Evolutionary conservation across 345 rosid genomes (phyloP), one percentile per base, ranked within the genome.

Genomic region (Arabis alpina): DNA sequence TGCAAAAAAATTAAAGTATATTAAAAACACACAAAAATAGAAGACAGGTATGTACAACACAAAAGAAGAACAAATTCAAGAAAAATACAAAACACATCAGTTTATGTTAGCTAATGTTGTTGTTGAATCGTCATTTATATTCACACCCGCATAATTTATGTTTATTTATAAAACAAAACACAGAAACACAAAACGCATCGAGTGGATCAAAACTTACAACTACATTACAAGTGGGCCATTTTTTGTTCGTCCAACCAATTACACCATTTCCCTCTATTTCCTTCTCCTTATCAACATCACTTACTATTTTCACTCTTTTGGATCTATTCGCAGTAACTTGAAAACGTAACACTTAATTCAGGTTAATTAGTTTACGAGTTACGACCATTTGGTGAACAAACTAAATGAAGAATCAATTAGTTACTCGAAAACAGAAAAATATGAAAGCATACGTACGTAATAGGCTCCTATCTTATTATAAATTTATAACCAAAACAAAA

Each of bases 201-300:
- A 34, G 16, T 27, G 37, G 48, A 19, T 61, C 32, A 10, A 8
- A 36, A 1, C 6, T 28, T 34, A 34, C 37, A 34, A 34, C 15
- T 56, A 41, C 47, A 71, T 19, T 30, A 56, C 63, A 34, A 53
- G 63, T 27, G 56, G 39, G 10, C 32, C 70, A 83, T 84, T 81
- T 77, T 68, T 86, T 83, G 82, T 6, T 45, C 1, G 16, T 7
- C 28, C 54, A 63, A 19, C 70, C 76, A 72, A 72, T 61, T 36
- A 45, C n/a, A 62, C 37, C 57, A 15, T 41, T 16, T 51, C 44
- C 74, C 36, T 51, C 16, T 12, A 70, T 51, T 61, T 24, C 61
- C 44, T 14, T 54, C 73, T 10, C 62, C 70, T 62, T 71, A 53
- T 62, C 76, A 61, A 54, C 54, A 52, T 42, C 49, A 44, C 54